A percentile compares a stretch with the other conserved stretches of the same genome.
phyloP scores from a whole-genome alignment of 495 filamentous ascomycete species.

The Penicillium chermesinum region DNA sequence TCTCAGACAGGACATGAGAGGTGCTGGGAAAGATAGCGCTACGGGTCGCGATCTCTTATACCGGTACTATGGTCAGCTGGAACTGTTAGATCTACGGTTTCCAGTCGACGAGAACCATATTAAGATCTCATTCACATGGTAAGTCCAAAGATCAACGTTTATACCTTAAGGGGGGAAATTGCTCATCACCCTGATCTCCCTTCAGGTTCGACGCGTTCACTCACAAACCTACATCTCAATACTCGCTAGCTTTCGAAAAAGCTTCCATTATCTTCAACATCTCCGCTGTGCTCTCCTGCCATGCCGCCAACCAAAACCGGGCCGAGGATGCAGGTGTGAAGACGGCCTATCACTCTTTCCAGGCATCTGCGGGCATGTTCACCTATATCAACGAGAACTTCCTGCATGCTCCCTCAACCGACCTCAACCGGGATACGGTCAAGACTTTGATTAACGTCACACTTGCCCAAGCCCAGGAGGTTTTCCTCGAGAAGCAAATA shows the following conservation, averaged over 20 bases:
- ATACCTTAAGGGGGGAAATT: neutral
- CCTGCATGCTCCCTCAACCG: conserved; percentile 89
- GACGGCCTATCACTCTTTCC: conserved; percentile 96
- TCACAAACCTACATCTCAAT: conserved; percentile 90
- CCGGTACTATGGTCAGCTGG: conserved; percentile 95
- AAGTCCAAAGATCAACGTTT: conserved; percentile 10
- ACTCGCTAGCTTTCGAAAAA: conserved; percentile 95
- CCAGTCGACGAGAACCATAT: conserved; percentile 98
- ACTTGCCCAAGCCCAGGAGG: conserved; percentile 92
- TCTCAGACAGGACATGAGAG: conserved; percentile 97
- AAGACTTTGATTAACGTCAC: conserved; percentile 90
- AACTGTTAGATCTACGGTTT: conserved; percentile 89
- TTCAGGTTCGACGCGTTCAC: conserved; percentile 97
- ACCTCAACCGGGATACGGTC: conserved; percentile 89
- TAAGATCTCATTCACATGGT: conserved; percentile 99
- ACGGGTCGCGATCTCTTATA: conserved; percentile 90
- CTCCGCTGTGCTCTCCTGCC: conserved; percentile 91
- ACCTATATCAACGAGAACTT: conserved; percentile 99
- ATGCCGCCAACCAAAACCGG: conserved; percentile 89
- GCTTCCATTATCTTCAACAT: conserved; percentile 99
- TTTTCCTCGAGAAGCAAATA: conserved; percentile 95
- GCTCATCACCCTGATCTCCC: neutral
- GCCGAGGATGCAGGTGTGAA: conserved; percentile 90
- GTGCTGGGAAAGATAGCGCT: conserved; percentile 94
- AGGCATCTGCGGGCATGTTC: conserved; percentile 97